Evolutionary conservation across 768 basidiomycete genomes (phyloP), one percentile per base, ranked within the genome.

Genomic region (Bullera alba): DNA sequence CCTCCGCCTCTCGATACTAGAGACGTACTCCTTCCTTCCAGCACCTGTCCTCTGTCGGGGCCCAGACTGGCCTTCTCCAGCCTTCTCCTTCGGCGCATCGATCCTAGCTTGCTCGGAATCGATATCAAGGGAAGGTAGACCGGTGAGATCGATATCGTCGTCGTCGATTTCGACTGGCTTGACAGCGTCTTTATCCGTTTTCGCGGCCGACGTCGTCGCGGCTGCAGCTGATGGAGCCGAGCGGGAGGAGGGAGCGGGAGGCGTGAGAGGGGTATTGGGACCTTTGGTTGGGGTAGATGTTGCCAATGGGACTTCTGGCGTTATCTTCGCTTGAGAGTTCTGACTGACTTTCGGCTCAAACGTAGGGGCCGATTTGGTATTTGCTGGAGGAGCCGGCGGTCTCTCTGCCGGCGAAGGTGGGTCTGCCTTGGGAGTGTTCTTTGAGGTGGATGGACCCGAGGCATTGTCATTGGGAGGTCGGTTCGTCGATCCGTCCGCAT

Each of bases 1-100:
- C 53, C 87, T 78, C 63, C 78, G 78, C 58, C 79, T 77, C 73
- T 95, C 93, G 54, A 83, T 84, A 44, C 83, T 82, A 16, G 85
- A 85, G 46, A 89, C 77, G 14, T 83, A 81, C 44, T 84, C 83
- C 60, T 83, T 86, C 15, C 85, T 83, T 10, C 63, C 60, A 8
- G 71, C 71, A 17, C 67, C 63, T 15, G 71, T 72, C 42, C 69
- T 48, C 43, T 28, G 23, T 5, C 6, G 21, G 6, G 12, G 12
- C 6, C 7, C 22, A 7, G 22, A 7, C 10, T 46, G 27, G 34
- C 57, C 28, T 36, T 34, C 48, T 4, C 45, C 51, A 5, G 28
- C 39, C 23, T 50, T 42, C 26, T 22, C 45, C 32, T 29, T 32
- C 30, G 28, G 44, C 37, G 54, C 54, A 7, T 61, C 48, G 17